These are phyloP conservation scores for Agroathelia rolfsii DNA, from an alignment of 1,284 basidiomycete genomes.

Conservation along the genomic window DNA sequence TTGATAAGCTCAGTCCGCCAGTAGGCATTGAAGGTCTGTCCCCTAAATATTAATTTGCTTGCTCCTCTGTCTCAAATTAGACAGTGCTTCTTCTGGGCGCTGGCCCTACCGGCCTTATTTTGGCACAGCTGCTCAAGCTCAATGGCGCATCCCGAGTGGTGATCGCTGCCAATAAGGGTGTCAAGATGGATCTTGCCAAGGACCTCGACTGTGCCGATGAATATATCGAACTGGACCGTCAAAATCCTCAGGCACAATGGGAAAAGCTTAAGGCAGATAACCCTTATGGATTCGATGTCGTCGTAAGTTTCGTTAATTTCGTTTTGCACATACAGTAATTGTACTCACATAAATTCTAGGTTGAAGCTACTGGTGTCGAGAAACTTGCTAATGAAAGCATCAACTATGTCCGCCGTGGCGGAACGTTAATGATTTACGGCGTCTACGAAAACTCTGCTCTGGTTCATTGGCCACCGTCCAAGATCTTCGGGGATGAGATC, in stretches of 20 bases:
- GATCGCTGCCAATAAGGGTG: conserved; percentile 44
- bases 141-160: conserved; percentile 42
- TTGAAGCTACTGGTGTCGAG: conserved; percentile 53
- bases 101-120: conserved; percentile 46
- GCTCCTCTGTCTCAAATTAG: conserved; percentile 5
- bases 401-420: conserved; percentile 49
- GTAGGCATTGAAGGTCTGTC: conserved; percentile 48
- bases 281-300: conserved; percentile 54
- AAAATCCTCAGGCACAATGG: conserved; percentile 43
- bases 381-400: conserved; percentile 46
- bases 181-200: conserved; percentile 51
- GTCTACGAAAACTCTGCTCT: conserved; percentile 46
- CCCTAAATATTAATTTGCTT: conserved; percentile 27
- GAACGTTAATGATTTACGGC: conserved; percentile 43
- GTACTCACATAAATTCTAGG: conserved; percentile 11
- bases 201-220: conserved; percentile 41
- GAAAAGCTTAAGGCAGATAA: conserved; percentile 46
- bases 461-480: conserved; percentile 48
- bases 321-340: neutral
- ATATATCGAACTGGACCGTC: conserved; percentile 48
- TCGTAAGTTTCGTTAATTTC: conserved; percentile 22
- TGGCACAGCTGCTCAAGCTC: conserved; percentile 50
- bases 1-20: conserved; percentile 47
- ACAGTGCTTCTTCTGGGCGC: conserved; percentile 26
- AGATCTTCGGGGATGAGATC: conserved; percentile 56